phyloP scores from a whole-genome alignment of 345 rosid species.

The Atalantia buxifolia region DNA sequence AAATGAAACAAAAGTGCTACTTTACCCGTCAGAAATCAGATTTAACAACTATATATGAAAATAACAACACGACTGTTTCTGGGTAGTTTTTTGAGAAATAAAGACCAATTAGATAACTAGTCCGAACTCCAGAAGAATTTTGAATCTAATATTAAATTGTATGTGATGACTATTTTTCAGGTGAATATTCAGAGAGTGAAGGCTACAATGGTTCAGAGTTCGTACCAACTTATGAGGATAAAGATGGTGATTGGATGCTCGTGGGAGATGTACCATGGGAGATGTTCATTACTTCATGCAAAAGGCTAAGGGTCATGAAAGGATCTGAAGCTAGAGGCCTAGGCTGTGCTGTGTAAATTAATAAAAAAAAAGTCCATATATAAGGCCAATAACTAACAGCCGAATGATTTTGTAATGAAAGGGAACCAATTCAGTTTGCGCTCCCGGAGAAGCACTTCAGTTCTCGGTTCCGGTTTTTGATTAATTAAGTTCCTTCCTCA shows the following conservation, averaged over 20 bases:
- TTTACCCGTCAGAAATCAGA: too few species aligned
- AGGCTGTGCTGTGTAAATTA: constrained; percentile 30
- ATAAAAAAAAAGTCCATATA: neutral
- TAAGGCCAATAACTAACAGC: neutral
- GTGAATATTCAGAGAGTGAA: constrained; percentile 48
- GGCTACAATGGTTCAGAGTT: constrained; percentile 62
- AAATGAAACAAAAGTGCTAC: too few species aligned
- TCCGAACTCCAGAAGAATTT: too few species aligned
- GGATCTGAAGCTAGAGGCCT: constrained; percentile 54
- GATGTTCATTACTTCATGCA: constrained; percentile 60
- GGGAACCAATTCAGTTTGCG: neutral
- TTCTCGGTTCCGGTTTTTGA: neutral
- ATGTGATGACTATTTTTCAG: constrained; percentile 3
- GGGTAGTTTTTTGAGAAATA: too few species aligned
- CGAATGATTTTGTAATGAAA: neutral
- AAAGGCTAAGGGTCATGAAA: constrained; percentile 55
- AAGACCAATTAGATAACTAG: too few species aligned
- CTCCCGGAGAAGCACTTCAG: neutral
- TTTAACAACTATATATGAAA: too few species aligned
- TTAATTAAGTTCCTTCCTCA: neutral
- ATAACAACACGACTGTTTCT: too few species aligned
- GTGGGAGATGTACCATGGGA: constrained; percentile 91
- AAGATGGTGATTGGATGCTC: constrained; percentile 83
- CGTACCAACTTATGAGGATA: constrained; percentile 74
- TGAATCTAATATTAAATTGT: too few species aligned